Percentiles rank a stretch among this genome's conserved stretches.
Conservation (phyloP, 805 yeast species). For the Suhomyces pyralidae region DNA sequence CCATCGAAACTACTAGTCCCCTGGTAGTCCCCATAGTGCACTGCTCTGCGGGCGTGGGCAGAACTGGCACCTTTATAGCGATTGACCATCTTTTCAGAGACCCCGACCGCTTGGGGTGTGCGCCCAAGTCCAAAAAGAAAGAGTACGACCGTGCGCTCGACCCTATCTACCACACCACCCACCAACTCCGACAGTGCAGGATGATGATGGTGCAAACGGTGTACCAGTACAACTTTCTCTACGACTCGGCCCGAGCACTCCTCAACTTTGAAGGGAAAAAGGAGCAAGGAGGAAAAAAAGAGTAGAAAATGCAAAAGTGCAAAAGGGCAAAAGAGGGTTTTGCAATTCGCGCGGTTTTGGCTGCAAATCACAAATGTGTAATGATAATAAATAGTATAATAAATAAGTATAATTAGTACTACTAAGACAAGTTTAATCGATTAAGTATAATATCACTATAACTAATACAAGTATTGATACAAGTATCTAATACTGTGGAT, state of each 20-base stretch:
- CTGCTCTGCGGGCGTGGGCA: constrained; percentile 96
- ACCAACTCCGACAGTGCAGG: constrained; percentile 28
- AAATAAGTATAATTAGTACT: too few relatives aligned
- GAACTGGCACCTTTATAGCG: constrained; percentile 56
- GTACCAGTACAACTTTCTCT: constrained; percentile 35
- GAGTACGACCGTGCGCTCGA: constrained; percentile 16
- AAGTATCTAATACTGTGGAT: too few relatives aligned
- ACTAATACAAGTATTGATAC: too few relatives aligned
- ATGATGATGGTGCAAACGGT: constrained; percentile 46
- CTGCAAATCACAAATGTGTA: too few relatives aligned
- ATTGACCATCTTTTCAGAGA: constrained; percentile 30
- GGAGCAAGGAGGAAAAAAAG: too few relatives aligned
- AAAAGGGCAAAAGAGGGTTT: too few relatives aligned
- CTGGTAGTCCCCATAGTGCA: constrained; percentile 41
- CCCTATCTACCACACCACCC: constrained; percentile 27
- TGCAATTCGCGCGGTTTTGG: too few relatives aligned
- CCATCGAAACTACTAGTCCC: neutral
- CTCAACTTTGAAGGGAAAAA: neutral
- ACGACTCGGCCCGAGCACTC: constrained; percentile 18
- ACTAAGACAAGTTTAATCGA: too few relatives aligned
- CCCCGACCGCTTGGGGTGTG: constrained; percentile 23
- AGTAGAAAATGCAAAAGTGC: too few relatives aligned
- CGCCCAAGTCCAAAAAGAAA: constrained; percentile 3
- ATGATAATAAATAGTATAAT: too few relatives aligned
- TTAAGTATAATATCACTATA: too few relatives aligned